Percentiles rank a stretch among this genome's conserved stretches.
These are phyloP conservation scores for Sporopachydermia quercuum DNA, from an alignment of 805 yeast species.

Conservation along the genomic window DNA sequence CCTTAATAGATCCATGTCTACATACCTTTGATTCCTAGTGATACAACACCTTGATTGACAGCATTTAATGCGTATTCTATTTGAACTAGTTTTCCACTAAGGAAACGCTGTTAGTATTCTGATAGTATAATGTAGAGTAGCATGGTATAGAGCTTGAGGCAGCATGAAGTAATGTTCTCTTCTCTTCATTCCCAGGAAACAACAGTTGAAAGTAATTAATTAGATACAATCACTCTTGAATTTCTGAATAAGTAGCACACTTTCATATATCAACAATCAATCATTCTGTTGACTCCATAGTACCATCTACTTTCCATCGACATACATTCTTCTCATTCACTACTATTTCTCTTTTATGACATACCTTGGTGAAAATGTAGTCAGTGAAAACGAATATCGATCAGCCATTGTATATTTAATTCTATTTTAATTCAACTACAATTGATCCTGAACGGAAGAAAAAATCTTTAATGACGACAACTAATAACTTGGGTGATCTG, in stretches of 20 bases:
- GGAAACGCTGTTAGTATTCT: not conserved
- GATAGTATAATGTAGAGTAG: not conserved
- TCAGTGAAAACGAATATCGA: slow-evolving; percentile 91
- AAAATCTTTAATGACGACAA: no score
- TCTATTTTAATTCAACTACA: no score
- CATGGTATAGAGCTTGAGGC: not conserved
- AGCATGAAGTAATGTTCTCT: not conserved
- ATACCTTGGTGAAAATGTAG: slow-evolving; percentile 94
- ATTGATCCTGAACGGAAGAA: no score
- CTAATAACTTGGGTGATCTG: no score
- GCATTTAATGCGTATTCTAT: slow-evolving; percentile 96
- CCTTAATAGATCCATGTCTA: no score
- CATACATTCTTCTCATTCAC: no score
- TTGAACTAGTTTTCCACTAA: slow-evolving; percentile 90
- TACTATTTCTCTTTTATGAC: no score
- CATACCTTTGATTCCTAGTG: slow-evolving; percentile 65
- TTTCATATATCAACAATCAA: no score
- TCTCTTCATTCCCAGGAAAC: no score
- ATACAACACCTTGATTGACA: slow-evolving; percentile 94
- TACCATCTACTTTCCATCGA: no score
- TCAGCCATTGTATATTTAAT: slow-evolving; percentile 82
- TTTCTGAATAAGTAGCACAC: no score
- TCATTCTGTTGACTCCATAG: no score
- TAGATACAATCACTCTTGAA: slow-evolving; percentile 1
- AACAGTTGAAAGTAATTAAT: slow-evolving; percentile 2